Percentiles rank a stretch among this genome's conserved stretches.
Conservation (phyloP, 106 monocot species). For the Narthecium ossifragum region DNA sequence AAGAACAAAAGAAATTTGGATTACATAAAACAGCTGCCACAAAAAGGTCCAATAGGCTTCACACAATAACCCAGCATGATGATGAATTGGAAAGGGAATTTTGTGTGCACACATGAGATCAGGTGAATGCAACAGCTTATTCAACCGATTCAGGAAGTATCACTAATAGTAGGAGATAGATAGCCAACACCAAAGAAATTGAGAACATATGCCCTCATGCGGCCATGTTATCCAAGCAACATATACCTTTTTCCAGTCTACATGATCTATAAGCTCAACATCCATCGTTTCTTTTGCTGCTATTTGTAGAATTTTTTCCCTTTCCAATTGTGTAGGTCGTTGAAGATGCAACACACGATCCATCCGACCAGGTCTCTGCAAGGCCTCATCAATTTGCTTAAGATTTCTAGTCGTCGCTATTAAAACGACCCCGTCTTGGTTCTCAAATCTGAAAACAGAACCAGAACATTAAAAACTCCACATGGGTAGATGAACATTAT, state of each 20-base stretch:
- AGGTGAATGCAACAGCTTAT: no score
- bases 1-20: no score
- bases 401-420: slow-evolving; percentile 80
- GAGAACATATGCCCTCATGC: no score
- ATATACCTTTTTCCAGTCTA: slow-evolving; percentile 88
- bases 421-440: slow-evolving; percentile 84
- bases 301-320: slow-evolving; percentile 72
- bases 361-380: slow-evolving; percentile 85
- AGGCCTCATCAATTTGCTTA: slow-evolving; percentile 84
- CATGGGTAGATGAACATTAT: not conserved
- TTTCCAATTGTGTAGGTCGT: slow-evolving; percentile 79
- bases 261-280: slow-evolving; percentile 54
- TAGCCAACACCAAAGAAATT: no score
- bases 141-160: no score
- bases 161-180: no score
- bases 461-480: not conserved
- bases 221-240: no score
- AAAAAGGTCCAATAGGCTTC: no score
- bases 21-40: no score
- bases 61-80: no score
- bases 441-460: slow-evolving; percentile 57
- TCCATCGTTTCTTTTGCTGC: slow-evolving; percentile 82
- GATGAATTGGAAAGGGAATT: no score
- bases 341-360: slow-evolving; percentile 89
- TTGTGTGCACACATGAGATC: no score